Conservation (phyloP, 2,329 filamentous ascomycete genomes). For the Monilinia aucupariae region DNA sequence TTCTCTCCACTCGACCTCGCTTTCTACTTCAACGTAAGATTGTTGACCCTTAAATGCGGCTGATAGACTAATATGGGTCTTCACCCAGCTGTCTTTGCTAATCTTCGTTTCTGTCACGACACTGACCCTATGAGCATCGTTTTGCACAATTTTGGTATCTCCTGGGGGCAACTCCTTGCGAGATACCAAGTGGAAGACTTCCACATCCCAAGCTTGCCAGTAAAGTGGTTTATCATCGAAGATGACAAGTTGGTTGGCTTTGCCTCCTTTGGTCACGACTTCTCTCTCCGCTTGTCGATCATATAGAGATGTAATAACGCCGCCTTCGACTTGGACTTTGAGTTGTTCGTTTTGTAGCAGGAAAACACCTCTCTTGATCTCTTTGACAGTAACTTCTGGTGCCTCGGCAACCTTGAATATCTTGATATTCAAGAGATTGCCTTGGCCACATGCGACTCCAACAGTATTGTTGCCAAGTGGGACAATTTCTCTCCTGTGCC, state of each 20-base stretch:
- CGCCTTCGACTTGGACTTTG: conserved; percentile 64
- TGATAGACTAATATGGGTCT: conserved; percentile 75
- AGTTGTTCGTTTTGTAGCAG: conserved; percentile 75
- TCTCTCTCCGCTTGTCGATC: conserved; percentile 71
- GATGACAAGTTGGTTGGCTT: conserved; percentile 86
- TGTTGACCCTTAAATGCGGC: conserved; percentile 60
- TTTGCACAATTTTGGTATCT: conserved; percentile 65
- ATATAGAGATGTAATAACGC: conserved; percentile 77
- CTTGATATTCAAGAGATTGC: conserved; percentile 47
- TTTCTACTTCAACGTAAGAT: conserved; percentile 70
- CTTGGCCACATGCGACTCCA: conserved; percentile 53
- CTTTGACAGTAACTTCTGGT: conserved; percentile 47
- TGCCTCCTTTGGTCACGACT: conserved; percentile 64
- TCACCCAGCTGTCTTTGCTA: conserved; percentile 79
- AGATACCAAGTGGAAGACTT: conserved; percentile 89
- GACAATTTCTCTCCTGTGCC: conserved; percentile 72
- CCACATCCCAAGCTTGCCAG: conserved; percentile 98
- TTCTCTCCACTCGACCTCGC: conserved; percentile 94
- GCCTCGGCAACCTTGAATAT: conserved; percentile 44
- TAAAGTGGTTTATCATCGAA: conserved; percentile 97
- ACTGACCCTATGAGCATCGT: conserved; percentile 69
- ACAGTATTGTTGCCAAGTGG: conserved; percentile 49
- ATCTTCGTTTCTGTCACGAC: conserved; percentile 81
- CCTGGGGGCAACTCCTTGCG: conserved; percentile 67
- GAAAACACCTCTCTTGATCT: conserved; percentile 58